Evolutionary conservation across 2,329 filamentous ascomycete genomes (phyloP).

Genomic region (Mollisiaceae sp.): DNA sequence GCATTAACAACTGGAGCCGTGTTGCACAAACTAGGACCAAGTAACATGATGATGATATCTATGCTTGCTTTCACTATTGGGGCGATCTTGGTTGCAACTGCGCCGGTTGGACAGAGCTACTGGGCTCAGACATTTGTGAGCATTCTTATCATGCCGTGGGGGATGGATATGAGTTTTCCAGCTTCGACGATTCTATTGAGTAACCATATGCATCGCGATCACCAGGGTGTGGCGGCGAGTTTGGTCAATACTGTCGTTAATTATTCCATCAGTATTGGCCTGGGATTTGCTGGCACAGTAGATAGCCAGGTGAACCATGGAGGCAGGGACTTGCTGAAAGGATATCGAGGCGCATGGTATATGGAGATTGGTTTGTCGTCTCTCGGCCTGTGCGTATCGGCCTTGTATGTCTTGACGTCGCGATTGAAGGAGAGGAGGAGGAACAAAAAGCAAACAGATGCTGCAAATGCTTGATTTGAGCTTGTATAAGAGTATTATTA

Average conservation of each 20-base stretch:
- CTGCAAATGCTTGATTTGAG: background rate
- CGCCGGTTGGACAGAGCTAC: conserved; percentile 50
- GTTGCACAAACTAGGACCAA: conserved; percentile 39
- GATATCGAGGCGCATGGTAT: conserved; percentile 49
- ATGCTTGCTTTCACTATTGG: conserved; percentile 48
- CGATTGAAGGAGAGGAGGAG: conserved; percentile 23
- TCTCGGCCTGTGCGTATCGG: conserved; percentile 44
- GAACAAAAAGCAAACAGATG: background rate
- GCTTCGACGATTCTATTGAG: conserved; percentile 59
- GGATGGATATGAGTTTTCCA: conserved; percentile 63
- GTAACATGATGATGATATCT: conserved; percentile 45
- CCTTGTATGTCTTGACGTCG: conserved; percentile 38
- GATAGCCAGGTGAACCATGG: conserved; percentile 37
- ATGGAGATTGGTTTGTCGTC: conserved; percentile 47
- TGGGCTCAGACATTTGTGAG: conserved; percentile 68
- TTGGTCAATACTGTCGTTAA: conserved; percentile 53
- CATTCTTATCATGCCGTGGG: conserved; percentile 57
- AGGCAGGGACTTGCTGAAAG: conserved; percentile 39
- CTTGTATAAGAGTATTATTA: background rate
- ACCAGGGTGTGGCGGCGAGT: conserved; percentile 57
- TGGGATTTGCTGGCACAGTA: conserved; percentile 52
- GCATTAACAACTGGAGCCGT: conserved; percentile 44
- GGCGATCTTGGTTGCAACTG: conserved; percentile 36
- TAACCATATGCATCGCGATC: conserved; percentile 52
- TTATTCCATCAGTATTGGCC: conserved; percentile 49